Base-by-base conservation (phyloP, 345 rosid species). In the Triadica sebifera region DNA sequence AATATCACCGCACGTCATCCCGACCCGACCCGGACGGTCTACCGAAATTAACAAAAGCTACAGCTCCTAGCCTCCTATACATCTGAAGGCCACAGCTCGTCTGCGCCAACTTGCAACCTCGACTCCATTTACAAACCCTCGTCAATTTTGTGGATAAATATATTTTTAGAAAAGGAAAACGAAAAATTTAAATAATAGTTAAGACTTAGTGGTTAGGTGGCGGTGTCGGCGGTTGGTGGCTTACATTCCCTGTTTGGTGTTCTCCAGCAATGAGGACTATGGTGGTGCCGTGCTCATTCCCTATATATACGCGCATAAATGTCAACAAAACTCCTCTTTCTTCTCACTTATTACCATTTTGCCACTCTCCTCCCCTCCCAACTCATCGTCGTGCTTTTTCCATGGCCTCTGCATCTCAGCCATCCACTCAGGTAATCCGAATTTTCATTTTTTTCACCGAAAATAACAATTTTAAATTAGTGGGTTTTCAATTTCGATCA, bases 391-490 rank as follows among this genome's bases (percentile, higher is more conserved):
- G 55, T 25, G 58, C 81, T 69, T 77, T 82, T 69, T 63, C 84
- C 85, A 87, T 89, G 97, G 93, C 97, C n/a, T 86, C 91, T 19
- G 75, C 92, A 41, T 39, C 90, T 88, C 89, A 76, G 79, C 81
- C 93, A 43, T 78, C 80, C 4, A 9, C 89, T 74, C 89, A 87
- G 90, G 93, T 87, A 78, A 65, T 24, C 73, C 45, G 19, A 46
- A 17, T 29, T 71, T 46, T 61, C 38, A 46, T 24, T 9, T 70
- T 12, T 49, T 12, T 29, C 34, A 29, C 34, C 34, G 34, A 29
- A 2, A 2, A 29, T 29, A 29, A 29, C 34, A 29, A 8, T 74
- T 50, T 47, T 22, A 9, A 11, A 67, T 67, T 75, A 1, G 29
- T 74, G 65, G 66, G n/a, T 19, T 60, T 45, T 19, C 25, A 22